A percentile compares a stretch with the other conserved stretches of the same genome.
These are phyloP conservation scores for Adansonia madagascariensis DNA, from an alignment of 441 rosid genomes.

Conservation along the genomic window DNA sequence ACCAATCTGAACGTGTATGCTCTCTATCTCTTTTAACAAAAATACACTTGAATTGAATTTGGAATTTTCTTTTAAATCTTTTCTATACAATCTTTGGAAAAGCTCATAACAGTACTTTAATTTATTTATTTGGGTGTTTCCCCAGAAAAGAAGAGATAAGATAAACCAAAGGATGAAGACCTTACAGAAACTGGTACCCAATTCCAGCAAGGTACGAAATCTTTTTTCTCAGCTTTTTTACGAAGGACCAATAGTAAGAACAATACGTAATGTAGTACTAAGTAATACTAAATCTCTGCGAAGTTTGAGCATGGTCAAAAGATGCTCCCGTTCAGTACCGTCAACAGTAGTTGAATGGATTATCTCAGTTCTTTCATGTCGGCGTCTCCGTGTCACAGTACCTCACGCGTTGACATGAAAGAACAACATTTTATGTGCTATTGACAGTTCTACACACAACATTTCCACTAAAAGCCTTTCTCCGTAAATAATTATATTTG, in stretches of 20 bases:
- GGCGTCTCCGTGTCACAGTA: not conserved
- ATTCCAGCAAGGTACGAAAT: constrained; percentile 80
- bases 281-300: not conserved
- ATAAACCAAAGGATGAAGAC: constrained; percentile 94
- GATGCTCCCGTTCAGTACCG: no score
- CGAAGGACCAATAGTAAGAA: no score
- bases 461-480: no score
- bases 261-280: no score
- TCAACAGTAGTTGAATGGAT: no score
- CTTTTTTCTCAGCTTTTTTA: constrained; percentile 1
- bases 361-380: no score
- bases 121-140: not conserved
- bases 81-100: not conserved
- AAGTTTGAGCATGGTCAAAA: not conserved
- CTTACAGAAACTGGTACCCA: constrained; percentile 91
- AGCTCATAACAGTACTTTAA: not conserved
- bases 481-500: no score
- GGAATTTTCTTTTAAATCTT: no score
- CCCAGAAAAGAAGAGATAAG: constrained; percentile 89
- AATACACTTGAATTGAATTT: not conserved
- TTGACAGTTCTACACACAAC: no score
- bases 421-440: no score
- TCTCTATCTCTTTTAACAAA: not conserved
- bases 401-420: not conserved
- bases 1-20: constrained; percentile 93